Percentiles rank a stretch among this genome's conserved stretches.
Conservation (phyloP, 306 rosid species). For the Lablab purpureus region DNA sequence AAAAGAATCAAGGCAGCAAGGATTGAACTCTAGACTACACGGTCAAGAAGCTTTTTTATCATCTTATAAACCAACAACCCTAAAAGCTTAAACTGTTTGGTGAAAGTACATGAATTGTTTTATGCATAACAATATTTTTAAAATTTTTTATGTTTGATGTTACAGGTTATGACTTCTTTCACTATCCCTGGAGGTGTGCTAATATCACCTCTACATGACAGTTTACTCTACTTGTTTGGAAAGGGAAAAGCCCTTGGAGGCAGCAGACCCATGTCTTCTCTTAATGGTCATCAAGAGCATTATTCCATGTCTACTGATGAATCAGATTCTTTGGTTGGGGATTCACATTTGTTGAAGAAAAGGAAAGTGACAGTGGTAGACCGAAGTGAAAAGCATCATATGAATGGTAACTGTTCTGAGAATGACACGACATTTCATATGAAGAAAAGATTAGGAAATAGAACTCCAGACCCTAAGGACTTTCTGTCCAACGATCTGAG, state of each 20-base stretch:
- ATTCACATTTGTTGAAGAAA: slow-evolving; percentile 28
- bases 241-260: slow-evolving; percentile 6
- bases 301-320: slow-evolving; percentile 28
- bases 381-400: slow-evolving; percentile 33
- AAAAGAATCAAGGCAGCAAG: neutral
- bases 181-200: slow-evolving; percentile 30
- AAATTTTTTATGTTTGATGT: slow-evolving; percentile 1
- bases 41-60: neutral
- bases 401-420: slow-evolving; percentile 12
- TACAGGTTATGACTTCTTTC: slow-evolving; percentile 34
- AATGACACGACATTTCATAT: slow-evolving; percentile 2
- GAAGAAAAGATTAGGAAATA: slow-evolving; percentile 29
- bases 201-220: slow-evolving; percentile 40
- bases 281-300: slow-evolving; percentile 32
- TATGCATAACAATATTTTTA: neutral
- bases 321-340: slow-evolving; percentile 36
- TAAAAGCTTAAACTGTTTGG: slow-evolving; percentile 9
- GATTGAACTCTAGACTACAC: neutral
- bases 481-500: slow-evolving; percentile 34
- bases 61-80: neutral
- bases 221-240: slow-evolving; percentile 25
- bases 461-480: slow-evolving; percentile 27
- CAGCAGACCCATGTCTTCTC: neutral
- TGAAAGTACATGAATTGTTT: slow-evolving; percentile 3
- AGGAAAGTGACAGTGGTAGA: slow-evolving; percentile 13